These are phyloP conservation scores for Vigna angularis DNA, from an alignment of 306 rosid species.

Conservation along the genomic window DNA sequence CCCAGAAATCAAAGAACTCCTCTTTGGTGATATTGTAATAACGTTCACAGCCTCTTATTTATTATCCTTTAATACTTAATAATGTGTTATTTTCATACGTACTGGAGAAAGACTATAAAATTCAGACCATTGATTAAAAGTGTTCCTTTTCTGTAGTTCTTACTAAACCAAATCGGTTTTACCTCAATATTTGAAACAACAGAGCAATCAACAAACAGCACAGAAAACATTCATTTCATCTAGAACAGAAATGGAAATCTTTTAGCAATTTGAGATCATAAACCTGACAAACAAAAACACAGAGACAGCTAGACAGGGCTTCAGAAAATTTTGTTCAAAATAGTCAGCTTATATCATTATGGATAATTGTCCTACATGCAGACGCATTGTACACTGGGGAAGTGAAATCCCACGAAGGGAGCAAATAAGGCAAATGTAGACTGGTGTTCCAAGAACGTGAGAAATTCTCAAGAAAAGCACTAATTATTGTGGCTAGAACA, in stretches of 20 bases:
- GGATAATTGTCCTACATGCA: conserved; percentile 9
- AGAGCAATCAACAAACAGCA: conserved; percentile 30
- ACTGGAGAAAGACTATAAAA: not conserved
- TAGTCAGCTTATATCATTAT: not conserved
- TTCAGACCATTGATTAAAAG: not conserved
- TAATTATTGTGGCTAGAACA: too few relatives aligned
- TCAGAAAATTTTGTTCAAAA: not conserved
- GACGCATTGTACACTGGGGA: not conserved
- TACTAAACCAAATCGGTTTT: not conserved
- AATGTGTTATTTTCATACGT: not conserved
- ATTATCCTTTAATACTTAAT: not conserved
- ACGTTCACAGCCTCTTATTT: not conserved
- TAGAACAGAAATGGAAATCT: not conserved
- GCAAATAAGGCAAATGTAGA: not conserved
- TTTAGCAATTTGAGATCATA: not conserved
- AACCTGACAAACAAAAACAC: not conserved
- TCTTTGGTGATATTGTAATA: conserved; percentile 21
- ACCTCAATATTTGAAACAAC: conserved; percentile 6
- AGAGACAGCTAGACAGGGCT: not conserved
- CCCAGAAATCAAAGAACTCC: conserved; percentile 29
- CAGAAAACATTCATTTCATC: not conserved
- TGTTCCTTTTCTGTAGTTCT: not conserved
- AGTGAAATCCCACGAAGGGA: not conserved
- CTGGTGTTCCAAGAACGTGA: not conserved
- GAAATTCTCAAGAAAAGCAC: too few relatives aligned